Percentiles rank a stretch among this genome's conserved stretches.
Conservation (phyloP, 768 basidiomycete species). For the Lactarius pseudohatsudake region DNA sequence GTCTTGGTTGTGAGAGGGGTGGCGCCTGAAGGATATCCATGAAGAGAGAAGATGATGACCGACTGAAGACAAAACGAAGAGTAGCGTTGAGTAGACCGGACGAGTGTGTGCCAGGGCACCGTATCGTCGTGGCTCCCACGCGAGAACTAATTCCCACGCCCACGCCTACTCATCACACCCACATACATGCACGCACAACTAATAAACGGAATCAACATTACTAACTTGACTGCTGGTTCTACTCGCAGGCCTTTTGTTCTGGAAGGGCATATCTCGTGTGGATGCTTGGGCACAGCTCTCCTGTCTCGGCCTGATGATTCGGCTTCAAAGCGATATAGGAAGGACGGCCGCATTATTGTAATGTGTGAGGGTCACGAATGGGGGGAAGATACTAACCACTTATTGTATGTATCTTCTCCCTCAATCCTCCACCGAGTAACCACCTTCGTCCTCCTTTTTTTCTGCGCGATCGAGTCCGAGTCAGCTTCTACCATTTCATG, state of each 20-base stretch:
- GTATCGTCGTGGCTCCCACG: constrained; percentile 24
- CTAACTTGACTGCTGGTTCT: not conserved
- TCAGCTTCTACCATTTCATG: constrained; percentile 9
- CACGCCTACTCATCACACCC: not conserved
- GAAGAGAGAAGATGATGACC: constrained; percentile 1
- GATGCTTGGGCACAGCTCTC: constrained; percentile 61
- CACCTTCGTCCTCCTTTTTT: not conserved
- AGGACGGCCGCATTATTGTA: constrained; percentile 47
- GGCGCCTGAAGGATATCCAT: constrained; percentile 24
- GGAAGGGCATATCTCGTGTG: constrained; percentile 62
- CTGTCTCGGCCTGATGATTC: constrained; percentile 62
- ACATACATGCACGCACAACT: not conserved
- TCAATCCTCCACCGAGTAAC: constrained; percentile 16
- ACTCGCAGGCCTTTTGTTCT: constrained; percentile 33
- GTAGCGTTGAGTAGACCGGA: not conserved
- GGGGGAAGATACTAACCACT: constrained; percentile 49
- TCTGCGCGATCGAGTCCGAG: constrained; percentile 1
- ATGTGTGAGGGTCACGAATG: constrained; percentile 58
- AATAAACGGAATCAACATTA: not conserved
- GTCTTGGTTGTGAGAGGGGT: constrained; percentile 35
- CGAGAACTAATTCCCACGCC: constrained; percentile 16
- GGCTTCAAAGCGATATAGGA: constrained; percentile 55
- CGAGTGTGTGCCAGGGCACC: constrained; percentile 2
- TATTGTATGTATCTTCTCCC: constrained; percentile 45
- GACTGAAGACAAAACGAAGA: not conserved